These are phyloP conservation scores for Aspergillus uvarum DNA, from an alignment of 2,329 filamentous ascomycete genomes.

Conservation along the genomic window DNA sequence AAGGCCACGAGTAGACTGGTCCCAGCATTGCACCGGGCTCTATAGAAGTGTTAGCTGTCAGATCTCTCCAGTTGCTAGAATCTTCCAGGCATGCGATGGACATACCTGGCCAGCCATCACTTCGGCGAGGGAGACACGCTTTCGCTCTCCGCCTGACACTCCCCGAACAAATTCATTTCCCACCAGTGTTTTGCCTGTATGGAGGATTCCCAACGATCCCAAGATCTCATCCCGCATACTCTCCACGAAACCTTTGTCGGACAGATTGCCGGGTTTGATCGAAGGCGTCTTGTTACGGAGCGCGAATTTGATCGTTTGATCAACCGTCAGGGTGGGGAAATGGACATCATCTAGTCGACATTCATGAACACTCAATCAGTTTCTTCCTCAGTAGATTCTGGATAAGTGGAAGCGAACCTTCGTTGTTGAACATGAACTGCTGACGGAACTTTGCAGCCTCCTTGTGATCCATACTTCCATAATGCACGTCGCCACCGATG, in stretches of 20 bases:
- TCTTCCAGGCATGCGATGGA: too few species aligned
- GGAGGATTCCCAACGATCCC: slow-evolving; percentile 36
- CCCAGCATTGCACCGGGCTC: slow-evolving; percentile 62
- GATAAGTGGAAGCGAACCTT: slow-evolving; percentile 32
- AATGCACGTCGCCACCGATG: slow-evolving; percentile 54
- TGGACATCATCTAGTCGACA: slow-evolving; percentile 60
- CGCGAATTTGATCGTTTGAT: slow-evolving; percentile 71
- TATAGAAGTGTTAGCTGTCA: slow-evolving; percentile 4
- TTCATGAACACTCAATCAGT: too few species aligned
- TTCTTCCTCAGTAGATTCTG: too few species aligned
- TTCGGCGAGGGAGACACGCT: slow-evolving; percentile 67
- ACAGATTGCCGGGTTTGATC: too few species aligned
- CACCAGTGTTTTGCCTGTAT: slow-evolving; percentile 63
- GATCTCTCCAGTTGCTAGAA: neutral
- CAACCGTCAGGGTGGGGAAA: slow-evolving; percentile 72
- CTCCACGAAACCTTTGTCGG: slow-evolving; percentile 28
- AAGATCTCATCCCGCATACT: slow-evolving; percentile 35
- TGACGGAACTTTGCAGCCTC: slow-evolving; percentile 44
- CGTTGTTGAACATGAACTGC: slow-evolving; percentile 68
- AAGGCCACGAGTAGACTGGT: slow-evolving; percentile 64
- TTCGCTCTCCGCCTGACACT: slow-evolving; percentile 67
- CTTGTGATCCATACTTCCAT: slow-evolving; percentile 55
- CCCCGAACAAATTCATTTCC: slow-evolving; percentile 66
- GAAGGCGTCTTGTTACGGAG: slow-evolving; percentile 50
- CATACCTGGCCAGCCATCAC: slow-evolving; percentile 52